phyloP scores from a whole-genome alignment of 108 stramenopile genomes.

The Skeletonema marinoi region DNA sequence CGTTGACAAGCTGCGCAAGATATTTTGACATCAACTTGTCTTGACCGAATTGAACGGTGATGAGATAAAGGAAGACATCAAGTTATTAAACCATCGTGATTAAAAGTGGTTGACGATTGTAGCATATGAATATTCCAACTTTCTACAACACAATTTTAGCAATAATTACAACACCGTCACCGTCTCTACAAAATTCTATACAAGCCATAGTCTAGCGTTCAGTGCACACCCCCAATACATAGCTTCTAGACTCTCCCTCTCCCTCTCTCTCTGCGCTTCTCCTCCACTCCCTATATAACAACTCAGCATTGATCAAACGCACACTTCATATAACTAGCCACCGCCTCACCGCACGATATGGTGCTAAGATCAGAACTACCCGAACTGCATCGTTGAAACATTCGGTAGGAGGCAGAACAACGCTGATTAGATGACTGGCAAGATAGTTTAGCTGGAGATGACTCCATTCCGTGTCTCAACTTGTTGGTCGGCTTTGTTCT shows the following conservation, averaged over 20 bases:
- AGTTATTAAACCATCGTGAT: no score
- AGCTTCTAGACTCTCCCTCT: no score
- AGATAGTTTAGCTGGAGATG: neutral
- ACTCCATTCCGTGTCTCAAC: neutral
- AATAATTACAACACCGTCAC: no score
- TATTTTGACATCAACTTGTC: no score
- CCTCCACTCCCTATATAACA: neutral
- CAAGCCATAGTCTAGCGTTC: neutral
- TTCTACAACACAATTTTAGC: no score
- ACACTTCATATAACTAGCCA: conserved; percentile 23
- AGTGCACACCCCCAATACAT: neutral
- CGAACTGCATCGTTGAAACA: conserved; percentile 7
- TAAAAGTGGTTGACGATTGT: no score
- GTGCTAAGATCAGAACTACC: neutral
- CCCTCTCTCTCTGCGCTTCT: neutral
- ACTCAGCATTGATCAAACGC: neutral
- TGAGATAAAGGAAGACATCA: no score
- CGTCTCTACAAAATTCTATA: no score
- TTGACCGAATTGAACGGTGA: no score
- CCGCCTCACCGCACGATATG: conserved; percentile 13
- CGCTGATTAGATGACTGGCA: neutral
- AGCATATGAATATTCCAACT: no score
- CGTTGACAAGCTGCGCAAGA: no score
- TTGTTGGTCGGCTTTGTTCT: neutral
- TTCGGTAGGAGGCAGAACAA: conserved; percentile 9